Conservation (phyloP, 1,284 basidiomycete genomes). For the Marasmius tenuissimus region DNA sequence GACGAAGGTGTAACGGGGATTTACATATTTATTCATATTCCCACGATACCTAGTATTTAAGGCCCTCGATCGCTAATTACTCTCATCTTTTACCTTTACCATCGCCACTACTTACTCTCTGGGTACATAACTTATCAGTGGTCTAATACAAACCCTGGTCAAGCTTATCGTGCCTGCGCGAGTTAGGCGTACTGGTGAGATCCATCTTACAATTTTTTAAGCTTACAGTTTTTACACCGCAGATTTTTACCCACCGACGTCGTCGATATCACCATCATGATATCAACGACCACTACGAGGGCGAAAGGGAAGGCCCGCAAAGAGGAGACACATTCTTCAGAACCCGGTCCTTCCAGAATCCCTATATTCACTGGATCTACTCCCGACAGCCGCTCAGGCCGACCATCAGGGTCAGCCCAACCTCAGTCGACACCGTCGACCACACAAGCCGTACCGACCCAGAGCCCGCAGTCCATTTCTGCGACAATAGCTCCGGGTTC, state of each 20-base stretch:
- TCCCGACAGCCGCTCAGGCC: not conserved
- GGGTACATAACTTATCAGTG: not conserved
- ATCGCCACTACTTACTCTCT: not conserved
- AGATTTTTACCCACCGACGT: not conserved
- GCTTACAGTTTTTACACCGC: too few species aligned
- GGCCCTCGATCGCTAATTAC: too few species aligned
- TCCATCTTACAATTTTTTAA: too few species aligned
- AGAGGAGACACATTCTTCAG: not conserved
- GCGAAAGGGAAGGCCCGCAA: not conserved
- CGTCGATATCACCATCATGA: not conserved
- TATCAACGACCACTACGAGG: not conserved
- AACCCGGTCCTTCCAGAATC: not conserved
- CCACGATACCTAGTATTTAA: too few species aligned
- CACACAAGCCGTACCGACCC: too few species aligned
- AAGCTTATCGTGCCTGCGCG: not conserved
- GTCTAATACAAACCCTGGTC: not conserved
- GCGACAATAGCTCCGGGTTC: too few species aligned
- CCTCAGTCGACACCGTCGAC: too few species aligned
- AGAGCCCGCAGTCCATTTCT: too few species aligned
- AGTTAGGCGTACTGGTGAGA: too few species aligned
- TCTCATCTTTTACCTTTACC: not conserved
- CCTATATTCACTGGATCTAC: not conserved
- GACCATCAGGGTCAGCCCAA: not conserved
- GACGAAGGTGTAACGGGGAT: too few species aligned
- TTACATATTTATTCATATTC: too few species aligned